Conservation (phyloP, 768 basidiomycete genomes). For the Boletus tomentosulus region DNA sequence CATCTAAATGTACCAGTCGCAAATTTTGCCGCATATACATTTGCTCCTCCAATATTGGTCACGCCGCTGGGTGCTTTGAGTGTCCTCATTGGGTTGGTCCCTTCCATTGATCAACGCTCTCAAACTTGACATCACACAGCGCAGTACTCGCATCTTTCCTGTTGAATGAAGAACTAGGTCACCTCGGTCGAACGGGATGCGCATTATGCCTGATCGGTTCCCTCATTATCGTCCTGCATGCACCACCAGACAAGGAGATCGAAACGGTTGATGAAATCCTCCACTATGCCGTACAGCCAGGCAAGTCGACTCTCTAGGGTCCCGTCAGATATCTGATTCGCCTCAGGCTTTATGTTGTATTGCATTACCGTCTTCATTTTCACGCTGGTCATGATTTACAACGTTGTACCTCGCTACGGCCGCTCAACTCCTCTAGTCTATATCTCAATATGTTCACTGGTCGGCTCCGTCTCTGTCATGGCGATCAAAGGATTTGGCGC, state of each 20-base stretch:
- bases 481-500: conserved; percentile 98
- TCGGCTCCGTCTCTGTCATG: conserved; percentile 98
- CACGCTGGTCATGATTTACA: conserved; percentile 82
- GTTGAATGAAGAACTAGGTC: conserved; percentile 89
- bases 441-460: conserved; percentile 93
- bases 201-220: conserved; percentile 82
- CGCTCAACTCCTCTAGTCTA: conserved; percentile 87
- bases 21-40: conserved; percentile 95
- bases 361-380: conserved; percentile 82
- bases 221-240: conserved; percentile 92
- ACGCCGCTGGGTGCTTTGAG: conserved; percentile 96
- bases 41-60: conserved; percentile 97
- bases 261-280: conserved; percentile 92
- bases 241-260: conserved; percentile 92
- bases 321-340: conserved; percentile 7
- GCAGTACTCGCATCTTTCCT: conserved; percentile 93
- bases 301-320: conserved; percentile 39
- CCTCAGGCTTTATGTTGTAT: conserved; percentile 83
- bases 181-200: conserved; percentile 86
- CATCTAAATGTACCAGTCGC: conserved; percentile 46
- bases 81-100: conserved; percentile 87
- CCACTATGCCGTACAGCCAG: conserved; percentile 88
- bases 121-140: conserved; percentile 38
- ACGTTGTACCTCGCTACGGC: conserved; percentile 79
- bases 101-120: background rate